phyloP scores from a whole-genome alignment of 257 asterid species.

The Coffea canephora region DNA sequence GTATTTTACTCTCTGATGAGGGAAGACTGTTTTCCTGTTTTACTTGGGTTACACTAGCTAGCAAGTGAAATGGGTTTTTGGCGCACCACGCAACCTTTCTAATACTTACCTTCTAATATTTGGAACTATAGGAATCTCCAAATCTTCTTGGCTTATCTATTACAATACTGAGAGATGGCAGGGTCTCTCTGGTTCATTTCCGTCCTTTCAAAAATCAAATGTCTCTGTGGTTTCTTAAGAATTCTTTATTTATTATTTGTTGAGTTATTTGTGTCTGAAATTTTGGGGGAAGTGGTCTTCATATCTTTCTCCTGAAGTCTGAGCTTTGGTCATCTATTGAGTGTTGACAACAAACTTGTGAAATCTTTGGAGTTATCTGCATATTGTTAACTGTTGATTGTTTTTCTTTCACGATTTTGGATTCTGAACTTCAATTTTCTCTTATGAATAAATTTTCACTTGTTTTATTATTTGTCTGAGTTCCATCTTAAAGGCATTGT shows the following conservation, averaged over 20 bases:
- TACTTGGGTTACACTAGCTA: neutral
- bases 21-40: neutral
- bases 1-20: neutral
- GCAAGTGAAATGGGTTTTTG: neutral
- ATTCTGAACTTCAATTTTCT: slow-evolving; percentile 5
- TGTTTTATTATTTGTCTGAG: neutral
- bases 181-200: neutral
- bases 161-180: neutral
- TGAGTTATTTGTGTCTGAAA: neutral
- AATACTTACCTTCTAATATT: neutral
- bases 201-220: neutral
- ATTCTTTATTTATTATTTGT: neutral
- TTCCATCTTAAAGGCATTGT: slow-evolving; percentile 6
- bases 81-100: neutral
- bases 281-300: neutral
- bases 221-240: neutral
- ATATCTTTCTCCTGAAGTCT: neutral
- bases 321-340: neutral
- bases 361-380: neutral
- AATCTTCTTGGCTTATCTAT: neutral
- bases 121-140: neutral
- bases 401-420: neutral
- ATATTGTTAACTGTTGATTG: neutral
- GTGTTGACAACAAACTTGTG: neutral
- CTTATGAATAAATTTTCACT: neutral